Percentiles rank a stretch among this genome's conserved stretches.
Evolutionary conservation across 805 yeast species (phyloP).

Genomic region (Clavispora santaluciae): DNA sequence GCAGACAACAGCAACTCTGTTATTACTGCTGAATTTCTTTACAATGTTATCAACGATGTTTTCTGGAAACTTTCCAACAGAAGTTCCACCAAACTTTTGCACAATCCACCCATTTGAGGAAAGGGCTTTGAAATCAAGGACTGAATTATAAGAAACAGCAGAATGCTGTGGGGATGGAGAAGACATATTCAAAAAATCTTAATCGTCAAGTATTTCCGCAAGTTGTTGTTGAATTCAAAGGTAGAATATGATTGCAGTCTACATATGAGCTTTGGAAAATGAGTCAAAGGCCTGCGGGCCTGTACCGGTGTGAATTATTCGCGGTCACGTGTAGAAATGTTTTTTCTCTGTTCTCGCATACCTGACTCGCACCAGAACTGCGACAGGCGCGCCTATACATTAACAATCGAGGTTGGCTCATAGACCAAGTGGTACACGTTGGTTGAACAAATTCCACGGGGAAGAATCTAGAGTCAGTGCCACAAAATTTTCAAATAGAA

Average conservation of each 20-base stretch:
- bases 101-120: conserved; percentile 39
- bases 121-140: conserved; percentile 30
- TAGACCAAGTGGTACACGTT: too few relatives aligned
- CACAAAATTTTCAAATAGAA: too few relatives aligned
- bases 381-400: too few relatives aligned
- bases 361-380: too few relatives aligned
- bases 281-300: conserved; percentile 1
- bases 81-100: conserved; percentile 96
- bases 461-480: too few relatives aligned
- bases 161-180: conserved; percentile 17
- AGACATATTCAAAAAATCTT: background rate
- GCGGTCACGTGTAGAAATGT: background rate
- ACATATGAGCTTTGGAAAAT: background rate
- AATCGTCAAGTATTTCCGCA: background rate
- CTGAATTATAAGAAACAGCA: conserved; percentile 35
- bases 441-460: too few relatives aligned
- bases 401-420: too few relatives aligned
- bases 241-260: too few relatives aligned
- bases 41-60: conserved; percentile 84
- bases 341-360: too few relatives aligned
- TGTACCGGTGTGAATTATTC: background rate
- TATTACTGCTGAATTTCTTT: conserved; percentile 51
- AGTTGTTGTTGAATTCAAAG: background rate
- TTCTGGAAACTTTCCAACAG: conserved; percentile 90
- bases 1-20: conserved; percentile 88